Percentiles rank a stretch among this genome's conserved stretches.
Evolutionary conservation across 495 filamentous ascomycete genomes (phyloP).

Genomic region (Lophium mytilinum): DNA sequence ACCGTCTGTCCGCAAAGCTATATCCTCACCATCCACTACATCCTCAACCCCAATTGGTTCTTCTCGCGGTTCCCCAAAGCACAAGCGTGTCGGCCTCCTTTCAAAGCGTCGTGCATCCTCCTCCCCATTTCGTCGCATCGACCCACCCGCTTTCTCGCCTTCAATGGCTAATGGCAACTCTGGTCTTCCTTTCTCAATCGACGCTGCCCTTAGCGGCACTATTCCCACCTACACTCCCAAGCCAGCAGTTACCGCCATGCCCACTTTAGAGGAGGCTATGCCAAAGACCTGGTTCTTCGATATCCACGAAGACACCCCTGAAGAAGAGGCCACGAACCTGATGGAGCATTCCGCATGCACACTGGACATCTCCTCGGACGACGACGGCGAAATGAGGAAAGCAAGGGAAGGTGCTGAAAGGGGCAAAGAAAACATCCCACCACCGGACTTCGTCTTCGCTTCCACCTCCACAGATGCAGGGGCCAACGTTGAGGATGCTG

Average conservation of each 20-base stretch:
- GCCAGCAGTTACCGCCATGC: slow-evolving; percentile 14
- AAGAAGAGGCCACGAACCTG: slow-evolving; percentile 81
- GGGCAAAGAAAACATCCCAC: slow-evolving; percentile 91
- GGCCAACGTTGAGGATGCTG: slow-evolving; percentile 25
- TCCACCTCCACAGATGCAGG: slow-evolving; percentile 26
- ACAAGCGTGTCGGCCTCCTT: slow-evolving; percentile 55
- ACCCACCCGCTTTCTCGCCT: slow-evolving; percentile 43
- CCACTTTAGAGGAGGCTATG: slow-evolving; percentile 34
- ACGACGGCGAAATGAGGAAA: slow-evolving; percentile 28
- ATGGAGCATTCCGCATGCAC: slow-evolving; percentile 83
- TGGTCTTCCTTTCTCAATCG: slow-evolving; percentile 63
- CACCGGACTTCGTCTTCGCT: slow-evolving; percentile 38
- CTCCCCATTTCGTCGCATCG: slow-evolving; percentile 48
- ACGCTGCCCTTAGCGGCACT: slow-evolving; percentile 65
- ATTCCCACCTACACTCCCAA: slow-evolving; percentile 48
- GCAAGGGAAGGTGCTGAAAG: slow-evolving; percentile 49
- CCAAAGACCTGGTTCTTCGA: slow-evolving; percentile 78
- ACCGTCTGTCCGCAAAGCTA: slow-evolving; percentile 31
- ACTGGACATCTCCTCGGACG: slow-evolving; percentile 67
- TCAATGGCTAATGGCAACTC: slow-evolving; percentile 22
- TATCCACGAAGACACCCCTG: slow-evolving; percentile 86
- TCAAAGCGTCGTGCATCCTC: slow-evolving; percentile 49
- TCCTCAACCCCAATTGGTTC: slow-evolving; percentile 39
- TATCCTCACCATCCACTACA: slow-evolving; percentile 31
- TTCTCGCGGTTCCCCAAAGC: slow-evolving; percentile 53